These are phyloP conservation scores for Mortierella sp. DNA, from an alignment of 371 early-diverging fungal genomes.

Conservation along the genomic window DNA sequence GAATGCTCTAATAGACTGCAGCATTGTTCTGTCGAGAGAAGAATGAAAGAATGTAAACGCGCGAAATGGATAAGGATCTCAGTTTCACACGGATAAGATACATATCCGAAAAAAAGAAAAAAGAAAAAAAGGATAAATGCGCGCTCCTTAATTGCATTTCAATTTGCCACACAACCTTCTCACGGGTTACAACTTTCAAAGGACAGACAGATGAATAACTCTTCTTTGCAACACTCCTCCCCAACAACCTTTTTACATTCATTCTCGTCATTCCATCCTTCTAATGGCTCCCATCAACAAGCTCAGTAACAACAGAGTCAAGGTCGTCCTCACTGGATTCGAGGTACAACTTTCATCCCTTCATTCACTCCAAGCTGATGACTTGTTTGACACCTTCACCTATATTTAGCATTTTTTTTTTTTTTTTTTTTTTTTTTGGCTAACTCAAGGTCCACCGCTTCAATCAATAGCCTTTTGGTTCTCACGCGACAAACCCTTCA, in stretches of 20 bases:
- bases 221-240: not conserved
- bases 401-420: not conserved
- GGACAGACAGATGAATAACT: too few relatives aligned
- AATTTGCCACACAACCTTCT: too few relatives aligned
- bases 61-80: not conserved
- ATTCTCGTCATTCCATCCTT: not conserved
- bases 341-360: constrained; percentile 31
- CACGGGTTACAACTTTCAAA: not conserved
- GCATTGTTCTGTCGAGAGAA: not conserved
- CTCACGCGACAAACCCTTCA: constrained; percentile 45
- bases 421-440: not conserved
- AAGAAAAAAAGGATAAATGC: not conserved
- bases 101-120: not conserved
- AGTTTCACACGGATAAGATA: not conserved
- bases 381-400: too few relatives aligned
- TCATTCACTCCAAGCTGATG: not conserved
- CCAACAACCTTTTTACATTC: not conserved
- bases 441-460: not conserved
- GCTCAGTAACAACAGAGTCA: constrained; percentile 33
- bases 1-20: not conserved
- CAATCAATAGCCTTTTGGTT: constrained; percentile 38
- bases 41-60: not conserved
- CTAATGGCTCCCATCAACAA: constrained; percentile 42
- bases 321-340: constrained; percentile 54
- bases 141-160: too few relatives aligned